phyloP scores from a whole-genome alignment of 2,329 filamentous ascomycete species.

The Orbilia javanica region DNA sequence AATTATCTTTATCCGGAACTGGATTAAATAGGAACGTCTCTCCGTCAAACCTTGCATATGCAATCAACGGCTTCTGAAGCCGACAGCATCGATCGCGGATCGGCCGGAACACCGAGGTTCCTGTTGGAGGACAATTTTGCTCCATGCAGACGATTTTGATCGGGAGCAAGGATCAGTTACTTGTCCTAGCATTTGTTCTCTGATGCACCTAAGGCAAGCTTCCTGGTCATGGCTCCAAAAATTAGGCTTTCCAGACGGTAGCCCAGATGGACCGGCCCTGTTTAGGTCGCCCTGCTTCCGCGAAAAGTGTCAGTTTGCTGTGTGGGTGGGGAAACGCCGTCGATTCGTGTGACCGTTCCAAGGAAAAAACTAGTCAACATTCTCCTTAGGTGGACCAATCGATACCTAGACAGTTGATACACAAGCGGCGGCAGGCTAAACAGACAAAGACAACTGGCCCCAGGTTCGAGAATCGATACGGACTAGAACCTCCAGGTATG shows the following conservation, averaged over 20 bases:
- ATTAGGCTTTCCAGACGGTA: constrained; percentile 13
- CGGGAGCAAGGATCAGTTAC: constrained; percentile 17
- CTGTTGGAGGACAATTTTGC: background rate
- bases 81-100: background rate
- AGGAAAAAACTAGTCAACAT: background rate
- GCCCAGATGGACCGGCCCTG: constrained; percentile 18
- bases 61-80: constrained; percentile 14
- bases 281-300: constrained; percentile 26
- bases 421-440: constrained; percentile 29
- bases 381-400: constrained; percentile 1
- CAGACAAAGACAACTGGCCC: constrained; percentile 7
- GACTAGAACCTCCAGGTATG: too few species aligned
- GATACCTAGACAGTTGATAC: background rate
- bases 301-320: constrained; percentile 29
- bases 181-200: constrained; percentile 1
- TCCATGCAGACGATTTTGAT: background rate
- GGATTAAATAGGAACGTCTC: constrained; percentile 44
- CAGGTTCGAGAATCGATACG: background rate
- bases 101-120: background rate
- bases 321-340: constrained; percentile 4
- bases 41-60: constrained; percentile 55
- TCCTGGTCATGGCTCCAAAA: constrained; percentile 7
- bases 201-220: background rate
- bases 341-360: constrained; percentile 13
- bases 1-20: constrained; percentile 53